Evolutionary conservation across 2,329 filamentous ascomycete genomes (phyloP), one percentile per base, ranked within the genome.

Genomic region (Talaromyces albobiverticillius): DNA sequence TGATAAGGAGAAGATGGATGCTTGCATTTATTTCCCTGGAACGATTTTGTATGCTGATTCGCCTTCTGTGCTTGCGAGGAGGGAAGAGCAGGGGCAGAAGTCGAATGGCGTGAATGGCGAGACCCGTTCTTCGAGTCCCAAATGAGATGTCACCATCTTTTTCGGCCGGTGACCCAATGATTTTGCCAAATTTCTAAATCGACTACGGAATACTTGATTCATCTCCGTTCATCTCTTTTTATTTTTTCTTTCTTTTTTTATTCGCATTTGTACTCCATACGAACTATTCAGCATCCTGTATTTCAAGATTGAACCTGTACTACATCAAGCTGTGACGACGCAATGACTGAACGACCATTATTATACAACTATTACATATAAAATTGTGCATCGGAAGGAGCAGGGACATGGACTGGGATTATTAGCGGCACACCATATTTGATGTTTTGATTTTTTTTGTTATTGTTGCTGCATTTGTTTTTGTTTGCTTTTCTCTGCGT

Each of bases 31-130:
- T 59, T 74, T 78, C 36, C 66, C 71, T 23, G 80, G 79, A 7
- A 62, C 76, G 29, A 75, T 78, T 43, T 63, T 82, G 25, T 81
- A 79, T 61, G 76, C 78, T 18, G 76, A 81, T 61, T 76, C 74
- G 1, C 69, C 73, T 4, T 61, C 72, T 18, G 67, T 76, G 16
- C 61, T 73, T 56, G 71, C 67, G 18, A 67, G 73, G 36, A 62
- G 65, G 29, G 68, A 71, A 54, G 75, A 77, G 57, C 58, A 76
- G 50, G 63, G 65, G 2, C 70, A 69, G 59, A 69, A 66, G 49
- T 58, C 64, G 18, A 56, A 41, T 40, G 42, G 36, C 6, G 42
- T 31, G 4, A 18, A n/a, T n/a, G n/a, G n/a, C n/a, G n/a, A 20
- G 3, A 14, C 38, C 3, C 40, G 41, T 38, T 43, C 32, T 18